Conservation (phyloP, 2,329 filamentous ascomycete genomes). For the Lecanoromycetidae sp. region DNA sequence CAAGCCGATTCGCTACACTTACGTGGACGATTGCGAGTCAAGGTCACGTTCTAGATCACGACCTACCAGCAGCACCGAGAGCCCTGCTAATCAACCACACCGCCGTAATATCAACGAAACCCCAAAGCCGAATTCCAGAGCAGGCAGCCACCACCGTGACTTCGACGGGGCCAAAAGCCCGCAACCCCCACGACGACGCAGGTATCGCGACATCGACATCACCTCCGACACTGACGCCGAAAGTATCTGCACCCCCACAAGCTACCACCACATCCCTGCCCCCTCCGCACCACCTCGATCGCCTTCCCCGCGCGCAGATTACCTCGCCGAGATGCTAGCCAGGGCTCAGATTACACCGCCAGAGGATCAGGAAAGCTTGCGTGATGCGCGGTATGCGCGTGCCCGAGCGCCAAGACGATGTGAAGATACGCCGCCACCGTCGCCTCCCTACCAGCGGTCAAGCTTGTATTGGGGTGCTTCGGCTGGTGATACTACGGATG, state of each 20-base stretch:
- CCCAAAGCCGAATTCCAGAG: background rate
- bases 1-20: no score
- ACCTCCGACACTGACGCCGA: background rate
- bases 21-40: no score
- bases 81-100: no score
- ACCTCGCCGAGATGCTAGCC: background rate
- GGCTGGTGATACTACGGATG: no score
- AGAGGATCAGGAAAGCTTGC: background rate
- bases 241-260: no score
- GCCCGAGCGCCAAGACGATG: no score
- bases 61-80: background rate
- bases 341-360: background rate
- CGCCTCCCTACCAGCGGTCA: no score
- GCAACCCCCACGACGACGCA: background rate
- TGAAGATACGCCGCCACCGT: conserved; percentile 91
- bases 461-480: no score
- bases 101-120: no score
- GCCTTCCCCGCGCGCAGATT: background rate
- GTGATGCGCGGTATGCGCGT: no score
- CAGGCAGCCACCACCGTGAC: background rate
- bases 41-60: no score
- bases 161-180: background rate
- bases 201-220: background rate
- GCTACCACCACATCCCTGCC: no score
- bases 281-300: background rate